Conservation (phyloP, 2,329 filamentous ascomycete species). For the Ophiostoma perfectum region DNA sequence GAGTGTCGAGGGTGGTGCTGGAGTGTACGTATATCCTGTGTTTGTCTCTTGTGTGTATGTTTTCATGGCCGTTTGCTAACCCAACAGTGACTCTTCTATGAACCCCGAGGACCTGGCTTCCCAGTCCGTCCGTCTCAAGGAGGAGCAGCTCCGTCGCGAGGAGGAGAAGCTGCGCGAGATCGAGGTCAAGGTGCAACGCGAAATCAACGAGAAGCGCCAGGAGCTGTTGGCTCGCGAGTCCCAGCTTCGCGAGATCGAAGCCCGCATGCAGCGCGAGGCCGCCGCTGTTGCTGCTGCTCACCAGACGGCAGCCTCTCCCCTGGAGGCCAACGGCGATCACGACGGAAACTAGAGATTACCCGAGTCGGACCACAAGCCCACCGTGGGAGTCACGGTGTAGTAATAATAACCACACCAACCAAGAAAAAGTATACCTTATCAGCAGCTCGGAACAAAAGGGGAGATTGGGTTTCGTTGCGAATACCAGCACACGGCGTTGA, state of each 20-base stretch:
- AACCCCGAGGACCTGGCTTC: constrained; percentile 96
- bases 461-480: constrained; percentile 20
- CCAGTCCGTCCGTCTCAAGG: constrained; percentile 97
- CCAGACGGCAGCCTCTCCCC: constrained; percentile 30
- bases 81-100: constrained; percentile 72
- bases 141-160: constrained; percentile 96
- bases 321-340: constrained; percentile 52
- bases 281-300: constrained; percentile 47
- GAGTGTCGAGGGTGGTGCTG: constrained; percentile 87
- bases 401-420: constrained; percentile 8
- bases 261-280: constrained; percentile 86
- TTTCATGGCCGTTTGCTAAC: constrained; percentile 14
- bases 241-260: constrained; percentile 97
- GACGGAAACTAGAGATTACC: constrained; percentile 43
- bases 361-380: constrained; percentile 3
- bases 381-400: constrained; percentile 22
- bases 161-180: constrained; percentile 99
- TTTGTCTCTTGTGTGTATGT: background rate
- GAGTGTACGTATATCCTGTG: constrained; percentile 61
- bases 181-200: constrained; percentile 97
- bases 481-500: constrained; percentile 42
- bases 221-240: constrained; percentile 95
- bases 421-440: background rate
- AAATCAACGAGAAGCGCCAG: constrained; percentile 99
- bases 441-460: constrained; percentile 18